Base-by-base conservation (phyloP, 1,284 basidiomycete species). In the Apiotrichum gracile region DNA sequence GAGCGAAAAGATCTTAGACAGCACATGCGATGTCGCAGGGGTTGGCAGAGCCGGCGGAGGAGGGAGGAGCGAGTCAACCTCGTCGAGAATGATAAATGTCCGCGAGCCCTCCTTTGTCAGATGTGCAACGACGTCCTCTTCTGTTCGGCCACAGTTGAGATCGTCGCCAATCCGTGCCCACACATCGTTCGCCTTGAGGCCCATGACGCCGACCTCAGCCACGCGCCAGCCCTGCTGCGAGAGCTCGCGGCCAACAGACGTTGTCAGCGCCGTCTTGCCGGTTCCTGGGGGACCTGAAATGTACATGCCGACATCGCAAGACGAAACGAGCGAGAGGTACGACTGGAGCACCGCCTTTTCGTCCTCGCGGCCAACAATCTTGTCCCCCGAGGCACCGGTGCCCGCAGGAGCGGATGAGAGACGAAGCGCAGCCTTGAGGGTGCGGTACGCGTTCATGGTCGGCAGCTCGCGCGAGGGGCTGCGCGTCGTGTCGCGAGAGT, bases 251-350 rank as follows among this genome's bases (percentile, higher is more conserved):
- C 68, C 69, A 2, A 72, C 49, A 10, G 68, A 66, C 6, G 70
- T 70, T 10, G 74, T 67, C 19, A 73, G 58, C 8, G 74, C 75
- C 21, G 75, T 77, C 65, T 77, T 77, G 49, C 75, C 75, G 0
- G 75, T 77, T 19, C 75, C 75, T 4, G 75, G 75, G 4, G 73
- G 72, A 2, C 75, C 75, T 14, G 74, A 74, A 16, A 77, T 62
- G 54, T 77, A 77, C 63, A 72, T 63, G 12, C 66, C 69, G 8
- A 68, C 67, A 42, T 69, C 66, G 27, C 45, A 40, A 0, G 56
- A 51, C 17, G 58, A 60, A 12, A 58, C 52, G 21, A 57, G 52
- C 1, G 62, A 51, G n/a, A 76, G 57, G 52, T 74, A 76, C 13
- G 56, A 44, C 29, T 60, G 49, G 6, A 76, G 47, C 16, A 60